Percentiles rank a stretch among this genome's conserved stretches.
phyloP scores from a whole-genome alignment of 2,329 filamentous ascomycete species.

The Claviceps citrina region DNA sequence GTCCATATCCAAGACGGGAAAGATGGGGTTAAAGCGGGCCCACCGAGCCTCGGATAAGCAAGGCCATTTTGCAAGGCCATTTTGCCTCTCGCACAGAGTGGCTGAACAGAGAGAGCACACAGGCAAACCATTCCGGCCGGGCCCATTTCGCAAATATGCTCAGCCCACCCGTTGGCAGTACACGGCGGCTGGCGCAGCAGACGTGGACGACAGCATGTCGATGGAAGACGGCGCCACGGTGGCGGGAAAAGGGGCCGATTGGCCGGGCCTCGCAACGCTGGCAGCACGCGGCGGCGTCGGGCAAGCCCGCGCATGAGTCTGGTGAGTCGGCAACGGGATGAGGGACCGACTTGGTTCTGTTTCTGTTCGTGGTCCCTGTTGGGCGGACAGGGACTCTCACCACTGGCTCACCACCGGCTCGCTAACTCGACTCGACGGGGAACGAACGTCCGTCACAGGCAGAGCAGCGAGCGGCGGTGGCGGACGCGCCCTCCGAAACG shows the following conservation, averaged over 20 bases:
- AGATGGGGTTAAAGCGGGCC: conserved; percentile 4
- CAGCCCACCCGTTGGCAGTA: not conserved
- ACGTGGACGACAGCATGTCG: not conserved
- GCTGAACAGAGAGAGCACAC: too few relatives aligned
- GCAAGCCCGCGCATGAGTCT: not conserved
- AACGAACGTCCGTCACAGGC: too few relatives aligned
- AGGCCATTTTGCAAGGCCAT: too few relatives aligned
- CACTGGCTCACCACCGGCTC: too few relatives aligned
- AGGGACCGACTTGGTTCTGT: too few relatives aligned
- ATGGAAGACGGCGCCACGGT: not conserved
- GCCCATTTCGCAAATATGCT: conserved; percentile 1
- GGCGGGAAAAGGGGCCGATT: not conserved
- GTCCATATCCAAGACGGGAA: too few relatives aligned
- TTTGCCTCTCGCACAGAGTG: too few relatives aligned
- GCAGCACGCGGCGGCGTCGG: not conserved
- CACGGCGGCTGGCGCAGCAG: conserved; percentile 3
- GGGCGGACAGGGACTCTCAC: too few relatives aligned
- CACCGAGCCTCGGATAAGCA: not conserved
- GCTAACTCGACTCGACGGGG: too few relatives aligned
- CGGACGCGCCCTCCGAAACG: conserved; percentile 9
- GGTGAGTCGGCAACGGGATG: not conserved
- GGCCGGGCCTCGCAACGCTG: not conserved
- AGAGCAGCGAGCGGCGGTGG: not conserved
- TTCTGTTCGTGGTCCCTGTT: too few relatives aligned
- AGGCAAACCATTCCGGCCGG: too few relatives aligned